Conservation (phyloP, 139 green algal genomes). For the Chlamydomonas asymmetrica region DNA sequence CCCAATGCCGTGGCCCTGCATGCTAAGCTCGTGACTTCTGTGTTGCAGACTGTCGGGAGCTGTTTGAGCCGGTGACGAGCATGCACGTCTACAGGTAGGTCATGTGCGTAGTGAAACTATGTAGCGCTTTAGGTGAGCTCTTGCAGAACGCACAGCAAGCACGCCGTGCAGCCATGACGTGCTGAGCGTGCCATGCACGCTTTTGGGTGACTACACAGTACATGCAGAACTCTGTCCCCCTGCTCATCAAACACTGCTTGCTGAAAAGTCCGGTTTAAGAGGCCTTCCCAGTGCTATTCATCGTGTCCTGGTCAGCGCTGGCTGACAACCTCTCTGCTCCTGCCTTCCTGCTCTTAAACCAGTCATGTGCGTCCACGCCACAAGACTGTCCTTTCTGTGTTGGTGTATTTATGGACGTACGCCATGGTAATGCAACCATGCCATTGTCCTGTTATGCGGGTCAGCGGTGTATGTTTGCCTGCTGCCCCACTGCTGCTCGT, state of each 20-base stretch:
- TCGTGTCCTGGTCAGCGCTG: too few relatives aligned
- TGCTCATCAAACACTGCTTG: too few relatives aligned
- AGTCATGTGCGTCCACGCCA: neutral
- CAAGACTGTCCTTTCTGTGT: neutral
- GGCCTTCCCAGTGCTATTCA: too few relatives aligned
- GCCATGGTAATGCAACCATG: too few relatives aligned
- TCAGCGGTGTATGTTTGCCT: too few relatives aligned
- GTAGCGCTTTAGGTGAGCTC: neutral
- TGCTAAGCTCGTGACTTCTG: neutral
- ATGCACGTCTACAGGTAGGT: slow-evolving; percentile 27
- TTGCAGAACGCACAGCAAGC: neutral
- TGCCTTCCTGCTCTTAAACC: neutral
- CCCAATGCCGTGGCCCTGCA: neutral
- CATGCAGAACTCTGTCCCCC: neutral
- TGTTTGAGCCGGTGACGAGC: slow-evolving; percentile 1
- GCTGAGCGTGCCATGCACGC: neutral
- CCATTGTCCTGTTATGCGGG: too few relatives aligned
- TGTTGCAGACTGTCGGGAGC: slow-evolving; percentile 3
- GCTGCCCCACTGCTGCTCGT: too few relatives aligned
- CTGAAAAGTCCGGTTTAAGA: too few relatives aligned
- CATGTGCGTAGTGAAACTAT: neutral
- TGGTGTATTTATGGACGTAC: neutral
- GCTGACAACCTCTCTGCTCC: neutral
- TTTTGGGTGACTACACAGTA: neutral
- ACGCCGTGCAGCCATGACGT: neutral